These are phyloP conservation scores for Hirschioporus abietinus DNA, from an alignment of 768 basidiomycete species.

Conservation along the genomic window DNA sequence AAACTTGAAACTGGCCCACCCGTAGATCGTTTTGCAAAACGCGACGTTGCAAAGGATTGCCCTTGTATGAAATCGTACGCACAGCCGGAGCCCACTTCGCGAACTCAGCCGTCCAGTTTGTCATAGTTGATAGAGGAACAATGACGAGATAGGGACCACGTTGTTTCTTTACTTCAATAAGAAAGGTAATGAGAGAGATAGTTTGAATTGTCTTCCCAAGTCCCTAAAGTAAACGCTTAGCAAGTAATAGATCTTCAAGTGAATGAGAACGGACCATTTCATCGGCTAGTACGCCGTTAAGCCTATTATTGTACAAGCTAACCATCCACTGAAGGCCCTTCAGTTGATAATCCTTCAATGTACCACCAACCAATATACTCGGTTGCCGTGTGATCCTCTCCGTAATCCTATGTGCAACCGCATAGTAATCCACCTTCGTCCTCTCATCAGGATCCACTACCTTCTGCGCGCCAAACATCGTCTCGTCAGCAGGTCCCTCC, in stretches of 20 bases:
- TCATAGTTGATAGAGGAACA: conserved; percentile 93
- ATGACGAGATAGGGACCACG: conserved; percentile 95
- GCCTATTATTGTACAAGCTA: conserved; percentile 90
- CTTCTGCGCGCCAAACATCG: conserved; percentile 84
- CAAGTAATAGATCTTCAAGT: conserved; percentile 12
- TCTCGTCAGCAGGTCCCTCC: conserved; percentile 75
- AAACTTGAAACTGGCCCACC: conserved; percentile 80
- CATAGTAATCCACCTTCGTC: conserved; percentile 90
- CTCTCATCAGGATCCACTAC: conserved; percentile 55
- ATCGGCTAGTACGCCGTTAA: conserved; percentile 93
- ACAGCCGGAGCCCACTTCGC: conserved; percentile 94
- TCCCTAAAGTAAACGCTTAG: conserved; percentile 46
- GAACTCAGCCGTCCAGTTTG: conserved; percentile 96
- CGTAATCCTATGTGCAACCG: conserved; percentile 86
- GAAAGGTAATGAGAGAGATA: conserved; percentile 91
- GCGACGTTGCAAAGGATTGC: conserved; percentile 80
- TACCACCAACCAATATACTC: conserved; percentile 73
- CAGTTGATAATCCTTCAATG: conserved; percentile 90
- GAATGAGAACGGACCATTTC: conserved; percentile 62
- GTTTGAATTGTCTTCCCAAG: conserved; percentile 94
- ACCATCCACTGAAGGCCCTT: conserved; percentile 99
- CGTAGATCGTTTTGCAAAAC: conserved; percentile 74
- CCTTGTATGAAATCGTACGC: conserved; percentile 81
- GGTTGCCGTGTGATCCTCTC: conserved; percentile 81
- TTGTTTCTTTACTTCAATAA: conserved; percentile 86